Base-by-base conservation (phyloP, 2,329 filamentous ascomycete species). In the Cladophialophora exuberans region DNA sequence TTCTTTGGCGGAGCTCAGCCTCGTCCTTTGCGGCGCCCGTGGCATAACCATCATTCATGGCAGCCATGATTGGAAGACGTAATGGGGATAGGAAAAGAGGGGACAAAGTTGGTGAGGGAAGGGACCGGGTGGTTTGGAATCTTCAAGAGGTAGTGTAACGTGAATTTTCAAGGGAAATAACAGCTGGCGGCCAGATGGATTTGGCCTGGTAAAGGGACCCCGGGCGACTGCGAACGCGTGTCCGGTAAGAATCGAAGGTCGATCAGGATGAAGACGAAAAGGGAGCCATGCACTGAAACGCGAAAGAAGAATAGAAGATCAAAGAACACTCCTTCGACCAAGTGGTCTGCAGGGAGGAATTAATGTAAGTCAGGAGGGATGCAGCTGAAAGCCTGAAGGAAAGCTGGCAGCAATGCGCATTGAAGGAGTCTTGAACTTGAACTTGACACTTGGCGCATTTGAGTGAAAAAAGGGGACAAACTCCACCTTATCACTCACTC, bases 1-100 rank as follows among this genome's bases (percentile, higher is more conserved):
- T 75, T 66, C 74, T 69, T 56, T 72, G 72, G 44, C 74, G 70
- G 31, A 75, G 52, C 56, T 76, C 63, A 58, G 55, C 72, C 20
- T 69, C 64, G 43, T 72, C 66, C 30, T 66, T 64, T 22, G 70
- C 72, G n/a, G 61, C 62, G 35, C 61, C 60, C 41, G 54, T 63
- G 33, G 61, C 28, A 22, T 57, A 53, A 26, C 52, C 55, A 31
- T 39, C 42, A 31, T 56, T 58, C 17, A 33, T 45, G 13, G 50
- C 35, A 28, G 60, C 52, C 60, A 62, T 62, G 9, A 18, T 48
- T 18, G 46, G 36, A 38, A 20, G 10, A 43, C 28, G 48, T 39
- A 44, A 23, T 28, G 31, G 18, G 31, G 41, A 38, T 6, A n/a
- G 9, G n/a, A 22, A 25, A 44, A 33, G 23, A 39, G 23, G n/a